Percentiles rank a stretch among this genome's conserved stretches.
phyloP scores from a whole-genome alignment of 257 asterid genomes.

The Scutellaria minor region DNA sequence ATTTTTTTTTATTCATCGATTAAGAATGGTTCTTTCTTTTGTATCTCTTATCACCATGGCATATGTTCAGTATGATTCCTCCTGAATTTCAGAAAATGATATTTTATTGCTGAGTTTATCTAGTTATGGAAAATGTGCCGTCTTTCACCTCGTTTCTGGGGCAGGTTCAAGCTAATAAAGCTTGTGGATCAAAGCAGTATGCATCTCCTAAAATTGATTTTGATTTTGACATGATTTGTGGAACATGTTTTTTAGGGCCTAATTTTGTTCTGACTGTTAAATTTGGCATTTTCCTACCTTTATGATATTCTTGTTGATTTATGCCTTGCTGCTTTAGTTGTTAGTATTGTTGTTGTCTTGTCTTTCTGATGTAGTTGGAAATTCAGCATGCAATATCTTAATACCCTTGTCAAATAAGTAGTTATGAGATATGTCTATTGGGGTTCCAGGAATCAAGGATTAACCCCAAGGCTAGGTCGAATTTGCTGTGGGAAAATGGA shows the following conservation, averaged over 20 bases:
- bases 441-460: constrained; percentile 56
- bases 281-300: not conserved
- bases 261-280: not conserved
- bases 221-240: not conserved
- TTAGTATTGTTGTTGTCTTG: not conserved
- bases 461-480: constrained; percentile 42
- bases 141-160: not conserved
- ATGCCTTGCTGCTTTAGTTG: not conserved
- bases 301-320: not conserved
- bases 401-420: not conserved
- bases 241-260: not conserved
- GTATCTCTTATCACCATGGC: not conserved
- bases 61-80: not conserved
- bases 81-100: not conserved
- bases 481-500: constrained; percentile 45
- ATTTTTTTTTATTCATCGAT: not conserved
- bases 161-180: too few species aligned
- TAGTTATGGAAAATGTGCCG: not conserved
- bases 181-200: not conserved
- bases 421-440: constrained; percentile 30
- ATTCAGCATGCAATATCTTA: too few species aligned
- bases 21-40: not conserved
- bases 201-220: not conserved
- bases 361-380: not conserved
- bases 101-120: not conserved